phyloP scores from a whole-genome alignment of 768 basidiomycete genomes.

The Russula emetica region DNA sequence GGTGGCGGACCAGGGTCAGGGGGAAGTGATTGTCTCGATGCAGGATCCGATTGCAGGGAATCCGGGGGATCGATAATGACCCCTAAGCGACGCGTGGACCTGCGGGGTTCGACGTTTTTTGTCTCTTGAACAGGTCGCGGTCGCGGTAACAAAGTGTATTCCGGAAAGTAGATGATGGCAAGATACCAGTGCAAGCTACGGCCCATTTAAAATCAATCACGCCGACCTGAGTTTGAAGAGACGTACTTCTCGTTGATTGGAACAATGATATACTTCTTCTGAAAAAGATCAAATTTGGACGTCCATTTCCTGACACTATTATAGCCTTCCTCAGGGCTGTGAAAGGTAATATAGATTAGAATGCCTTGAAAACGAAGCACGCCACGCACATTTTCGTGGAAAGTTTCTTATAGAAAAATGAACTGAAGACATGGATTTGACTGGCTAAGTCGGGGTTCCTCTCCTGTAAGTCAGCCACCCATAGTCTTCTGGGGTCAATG shows the following conservation, averaged over 20 bases:
- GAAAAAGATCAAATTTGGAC: conserved; percentile 77
- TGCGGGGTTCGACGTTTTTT: conserved; percentile 2
- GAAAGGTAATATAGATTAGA: background rate
- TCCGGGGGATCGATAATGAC: conserved; percentile 8
- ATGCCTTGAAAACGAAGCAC: background rate
- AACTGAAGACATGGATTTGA: conserved; percentile 87
- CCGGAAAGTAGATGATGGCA: conserved; percentile 86
- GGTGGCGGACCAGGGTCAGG: conserved; percentile 14
- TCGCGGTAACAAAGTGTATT: conserved; percentile 50
- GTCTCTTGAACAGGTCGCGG: conserved; percentile 36
- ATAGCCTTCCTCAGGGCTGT: conserved; percentile 61
- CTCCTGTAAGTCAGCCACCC: conserved; percentile 56
- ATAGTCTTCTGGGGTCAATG: conserved; percentile 46
- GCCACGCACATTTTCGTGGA: conserved; percentile 56
- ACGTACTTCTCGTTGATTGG: conserved; percentile 95
- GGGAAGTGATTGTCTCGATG: background rate
- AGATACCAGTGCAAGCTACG: conserved; percentile 94
- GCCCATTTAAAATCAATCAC: background rate
- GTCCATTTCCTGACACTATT: conserved; percentile 93
- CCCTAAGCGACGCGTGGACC: conserved; percentile 21
- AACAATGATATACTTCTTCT: conserved; percentile 88
- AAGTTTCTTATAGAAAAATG: conserved; percentile 97
- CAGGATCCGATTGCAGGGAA: background rate
- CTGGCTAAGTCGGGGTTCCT: conserved; percentile 58
- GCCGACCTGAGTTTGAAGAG: background rate